A percentile compares a stretch with the other conserved stretches of the same genome.
phyloP scores from a whole-genome alignment of 208 protist species.

The Leishmania amazonensis region DNA sequence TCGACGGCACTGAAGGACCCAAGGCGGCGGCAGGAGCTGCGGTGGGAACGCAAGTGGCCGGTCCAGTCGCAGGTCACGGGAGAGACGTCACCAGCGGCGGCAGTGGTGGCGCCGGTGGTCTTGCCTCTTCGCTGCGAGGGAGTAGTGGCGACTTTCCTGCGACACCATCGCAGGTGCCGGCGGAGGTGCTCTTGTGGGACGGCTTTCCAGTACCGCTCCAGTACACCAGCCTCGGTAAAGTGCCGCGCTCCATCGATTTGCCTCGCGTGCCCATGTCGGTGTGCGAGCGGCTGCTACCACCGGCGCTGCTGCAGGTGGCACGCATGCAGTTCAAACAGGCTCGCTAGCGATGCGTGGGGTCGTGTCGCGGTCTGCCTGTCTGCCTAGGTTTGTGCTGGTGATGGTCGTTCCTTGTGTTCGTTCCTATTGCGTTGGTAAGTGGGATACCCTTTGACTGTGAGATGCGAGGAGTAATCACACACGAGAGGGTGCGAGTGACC shows the following conservation, averaged over 20 bases:
- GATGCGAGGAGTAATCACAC: neutral
- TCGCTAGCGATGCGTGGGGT: conserved; percentile 1
- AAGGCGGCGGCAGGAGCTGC: neutral
- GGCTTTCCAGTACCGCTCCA: conserved; percentile 34
- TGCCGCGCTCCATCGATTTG: conserved; percentile 29
- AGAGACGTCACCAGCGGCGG: neutral
- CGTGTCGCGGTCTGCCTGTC: neutral
- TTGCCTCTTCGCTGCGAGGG: neutral
- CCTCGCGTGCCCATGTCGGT: conserved; percentile 39
- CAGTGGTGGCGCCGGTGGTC: conserved; percentile 4
- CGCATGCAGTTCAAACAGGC: conserved; percentile 21
- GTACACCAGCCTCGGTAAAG: conserved; percentile 16
- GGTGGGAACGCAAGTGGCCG: neutral
- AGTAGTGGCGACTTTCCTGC: conserved; percentile 14
- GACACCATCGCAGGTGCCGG: neutral
- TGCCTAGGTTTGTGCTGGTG: neutral
- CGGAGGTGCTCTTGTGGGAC: conserved; percentile 21
- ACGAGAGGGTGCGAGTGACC: neutral
- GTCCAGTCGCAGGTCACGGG: neutral
- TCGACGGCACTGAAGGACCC: neutral
- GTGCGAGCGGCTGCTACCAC: conserved; percentile 53
- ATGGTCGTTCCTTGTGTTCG: neutral
- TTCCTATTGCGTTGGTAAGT: neutral
- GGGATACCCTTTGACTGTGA: too few species aligned
- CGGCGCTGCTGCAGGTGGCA: conserved; percentile 38